Percentiles rank a stretch among this genome's conserved stretches.
phyloP scores from a whole-genome alignment of 2,329 filamentous ascomycete genomes.

The Alternaria alternata region DNA sequence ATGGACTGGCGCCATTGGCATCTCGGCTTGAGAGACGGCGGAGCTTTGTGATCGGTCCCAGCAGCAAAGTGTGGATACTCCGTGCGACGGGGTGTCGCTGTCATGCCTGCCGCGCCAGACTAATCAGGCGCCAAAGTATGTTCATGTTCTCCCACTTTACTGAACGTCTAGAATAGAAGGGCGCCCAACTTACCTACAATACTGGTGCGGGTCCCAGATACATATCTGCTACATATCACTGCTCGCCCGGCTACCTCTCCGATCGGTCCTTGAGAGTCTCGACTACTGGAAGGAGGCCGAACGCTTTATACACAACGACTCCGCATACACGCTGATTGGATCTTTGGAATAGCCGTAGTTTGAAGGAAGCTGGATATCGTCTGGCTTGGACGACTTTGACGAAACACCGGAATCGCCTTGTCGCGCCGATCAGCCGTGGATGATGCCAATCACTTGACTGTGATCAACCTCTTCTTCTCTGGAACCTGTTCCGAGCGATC shows the following conservation, averaged over 20 bases:
- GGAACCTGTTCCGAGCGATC: neutral
- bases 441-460: conserved; percentile 10
- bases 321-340: neutral
- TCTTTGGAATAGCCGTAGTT: conserved; percentile 12
- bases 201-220: conserved; percentile 12
- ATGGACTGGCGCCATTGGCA: conserved; percentile 3
- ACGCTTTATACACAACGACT: neutral
- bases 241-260: conserved; percentile 2
- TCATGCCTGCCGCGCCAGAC: conserved; percentile 1
- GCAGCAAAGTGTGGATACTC: conserved; percentile 5
- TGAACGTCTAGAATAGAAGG: neutral
- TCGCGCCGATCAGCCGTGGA: neutral
- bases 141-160: neutral
- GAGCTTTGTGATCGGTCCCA: conserved; percentile 10
- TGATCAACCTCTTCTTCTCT: neutral
- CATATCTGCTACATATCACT: conserved; percentile 1
- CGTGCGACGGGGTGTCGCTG: conserved; percentile 4
- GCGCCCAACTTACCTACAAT: neutral
- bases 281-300: conserved; percentile 3
- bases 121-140: conserved; percentile 3
- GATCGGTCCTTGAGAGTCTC: neutral
- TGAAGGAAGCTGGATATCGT: neutral
- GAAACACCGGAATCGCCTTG: conserved; percentile 2
- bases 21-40: conserved; percentile 7
- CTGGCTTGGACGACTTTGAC: neutral